Base-by-base conservation (phyloP, 202 grass and related monocot species). In the Digitaria exilis region DNA sequence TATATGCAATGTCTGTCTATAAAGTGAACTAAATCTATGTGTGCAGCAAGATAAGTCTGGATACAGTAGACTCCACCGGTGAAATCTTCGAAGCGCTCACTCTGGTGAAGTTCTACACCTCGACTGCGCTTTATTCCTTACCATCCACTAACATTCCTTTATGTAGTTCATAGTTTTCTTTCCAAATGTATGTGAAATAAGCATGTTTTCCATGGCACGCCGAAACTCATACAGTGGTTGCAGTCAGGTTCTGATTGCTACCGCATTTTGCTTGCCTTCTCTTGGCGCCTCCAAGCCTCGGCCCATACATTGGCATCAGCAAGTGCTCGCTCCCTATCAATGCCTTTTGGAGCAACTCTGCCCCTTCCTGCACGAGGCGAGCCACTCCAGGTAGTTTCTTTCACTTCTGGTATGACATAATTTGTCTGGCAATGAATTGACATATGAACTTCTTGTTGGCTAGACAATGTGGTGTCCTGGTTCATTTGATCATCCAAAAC, bases 221-320 rank as follows among this genome's bases (percentile, higher is more conserved):
- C n/a, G 42, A 49, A 54, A 72, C 39, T 82, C 29, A 72, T 66
- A 14, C 9, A 32, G 31, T 80, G 17, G 6, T 26, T 0, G 3
- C 17, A 9, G 21, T 58, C n/a, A 22, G 6, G 49, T 45, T 78
- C n/a, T 50, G 24, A 26, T 50, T 14, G 12, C 37, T 49, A 89
- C 57, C 57, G 18, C 72, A 82, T 56, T 78, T 82, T 66, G 78
- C 48, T 82, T 7, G 66, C 21, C 66, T 78, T 82, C 66, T 86
- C 83, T 1, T 86, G 83, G 31, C 67, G 57, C 75, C 79, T 82
- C 84, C 88, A 90, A 29, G 88, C 74, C 74, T 90, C 68, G 0
- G 68, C 88, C 87, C 78, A 91, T 16, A 86, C 65, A 56, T 87
- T 84, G 12, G 87, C 80, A 11, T 92, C 90, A 34, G 87, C 87